Conservation (phyloP, 2,329 filamentous ascomycete genomes). For the Colletotrichum spaethianum region DNA sequence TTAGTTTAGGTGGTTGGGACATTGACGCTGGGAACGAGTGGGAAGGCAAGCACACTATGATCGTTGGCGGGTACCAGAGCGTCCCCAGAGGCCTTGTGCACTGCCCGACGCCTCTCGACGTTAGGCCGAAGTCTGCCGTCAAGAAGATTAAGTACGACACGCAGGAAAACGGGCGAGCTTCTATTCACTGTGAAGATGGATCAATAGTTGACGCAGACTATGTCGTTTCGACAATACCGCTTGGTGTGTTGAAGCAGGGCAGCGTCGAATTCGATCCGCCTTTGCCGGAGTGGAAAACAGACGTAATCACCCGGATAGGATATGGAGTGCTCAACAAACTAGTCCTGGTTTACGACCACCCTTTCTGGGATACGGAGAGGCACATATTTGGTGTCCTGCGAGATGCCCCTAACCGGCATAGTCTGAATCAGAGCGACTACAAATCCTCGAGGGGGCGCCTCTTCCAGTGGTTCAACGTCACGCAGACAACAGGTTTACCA, state of each 20-base stretch:
- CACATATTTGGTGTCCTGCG: conserved; percentile 96
- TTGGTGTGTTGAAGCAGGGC: conserved; percentile 91
- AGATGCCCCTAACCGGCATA: conserved; percentile 77
- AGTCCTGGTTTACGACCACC: conserved; percentile 86
- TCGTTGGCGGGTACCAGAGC: conserved; percentile 94
- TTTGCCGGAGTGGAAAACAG: conserved; percentile 88
- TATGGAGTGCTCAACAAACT: conserved; percentile 98
- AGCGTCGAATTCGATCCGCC: conserved; percentile 89
- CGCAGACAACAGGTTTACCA: conserved; percentile 88
- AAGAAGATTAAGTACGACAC: conserved; percentile 78
- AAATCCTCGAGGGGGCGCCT: conserved; percentile 86
- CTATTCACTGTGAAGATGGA: conserved; percentile 83
- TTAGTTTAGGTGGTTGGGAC: conserved; percentile 94
- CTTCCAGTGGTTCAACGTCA: conserved; percentile 98
- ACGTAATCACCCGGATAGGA: conserved; percentile 85
- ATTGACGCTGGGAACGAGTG: conserved; percentile 98
- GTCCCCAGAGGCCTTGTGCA: conserved; percentile 89
- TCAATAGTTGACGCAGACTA: conserved; percentile 85
- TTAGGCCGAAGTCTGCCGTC: conserved; percentile 81
- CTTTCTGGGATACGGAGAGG: conserved; percentile 91
- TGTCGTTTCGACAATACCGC: conserved; percentile 89
- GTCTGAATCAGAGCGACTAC: conserved; percentile 86
- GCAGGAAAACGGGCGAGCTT: conserved; percentile 50
- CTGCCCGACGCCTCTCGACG: conserved; percentile 81
- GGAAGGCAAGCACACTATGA: conserved; percentile 93